Evolutionary conservation across 2,329 filamentous ascomycete genomes (phyloP).

Genomic region (Aspergillus hortae): DNA sequence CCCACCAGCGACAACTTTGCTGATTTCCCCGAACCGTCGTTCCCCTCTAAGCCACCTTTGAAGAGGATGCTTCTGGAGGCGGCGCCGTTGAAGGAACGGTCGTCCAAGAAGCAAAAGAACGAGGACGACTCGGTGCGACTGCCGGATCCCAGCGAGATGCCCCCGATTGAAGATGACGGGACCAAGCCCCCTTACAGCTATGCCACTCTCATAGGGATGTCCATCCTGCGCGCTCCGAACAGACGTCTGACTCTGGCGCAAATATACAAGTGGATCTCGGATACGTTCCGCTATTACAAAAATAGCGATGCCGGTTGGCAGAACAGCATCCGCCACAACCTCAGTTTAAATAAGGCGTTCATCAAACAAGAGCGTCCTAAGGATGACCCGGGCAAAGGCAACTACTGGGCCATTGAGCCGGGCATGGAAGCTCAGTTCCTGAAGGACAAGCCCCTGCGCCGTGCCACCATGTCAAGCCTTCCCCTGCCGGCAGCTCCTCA

Average conservation of each 20-base stretch:
- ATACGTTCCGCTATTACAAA: constrained; percentile 85
- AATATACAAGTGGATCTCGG: constrained; percentile 99
- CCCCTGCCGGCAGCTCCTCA: constrained; percentile 34
- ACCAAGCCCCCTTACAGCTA: constrained; percentile 90
- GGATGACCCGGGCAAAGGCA: constrained; percentile 94
- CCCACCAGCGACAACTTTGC: constrained; percentile 44
- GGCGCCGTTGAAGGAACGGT: constrained; percentile 67
- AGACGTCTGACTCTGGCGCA: constrained; percentile 84
- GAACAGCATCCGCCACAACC: constrained; percentile 97
- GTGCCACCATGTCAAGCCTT: constrained; percentile 44
- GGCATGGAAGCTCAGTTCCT: constrained; percentile 86
- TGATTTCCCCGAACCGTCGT: constrained; percentile 47
- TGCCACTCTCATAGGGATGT: constrained; percentile 93
- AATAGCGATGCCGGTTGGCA: constrained; percentile 89
- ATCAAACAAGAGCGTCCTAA: constrained; percentile 94
- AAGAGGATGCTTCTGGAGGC: constrained; percentile 69
- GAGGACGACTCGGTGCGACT: constrained; percentile 55
- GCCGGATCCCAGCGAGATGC: constrained; percentile 75
- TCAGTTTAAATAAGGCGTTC: constrained; percentile 95
- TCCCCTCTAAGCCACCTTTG: constrained; percentile 41
- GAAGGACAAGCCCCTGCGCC: constrained; percentile 69
- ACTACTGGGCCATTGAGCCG: constrained; percentile 93
- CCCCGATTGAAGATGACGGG: constrained; percentile 77
- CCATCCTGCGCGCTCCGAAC: constrained; percentile 80
- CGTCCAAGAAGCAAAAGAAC: constrained; percentile 64